Percentiles rank a stretch among this genome's conserved stretches.
These are phyloP conservation scores for Globisporangium yorkense DNA, from an alignment of 352 stramenopile genomes.

Conservation along the genomic window DNA sequence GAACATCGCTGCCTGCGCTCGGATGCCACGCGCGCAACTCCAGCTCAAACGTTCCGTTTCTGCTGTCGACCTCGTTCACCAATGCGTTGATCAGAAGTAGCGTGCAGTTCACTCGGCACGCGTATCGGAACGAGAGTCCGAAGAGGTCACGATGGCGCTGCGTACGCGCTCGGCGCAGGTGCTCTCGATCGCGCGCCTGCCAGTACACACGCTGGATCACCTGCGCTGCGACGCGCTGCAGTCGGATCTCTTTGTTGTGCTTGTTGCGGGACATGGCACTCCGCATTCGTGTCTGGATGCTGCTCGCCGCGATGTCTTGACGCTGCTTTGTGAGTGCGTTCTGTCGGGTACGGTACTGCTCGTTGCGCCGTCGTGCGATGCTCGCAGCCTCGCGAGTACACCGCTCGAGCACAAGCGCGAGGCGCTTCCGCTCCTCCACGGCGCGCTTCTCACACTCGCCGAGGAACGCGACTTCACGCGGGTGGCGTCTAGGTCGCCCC, in stretches of 20 bases:
- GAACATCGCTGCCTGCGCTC: conserved; percentile 5
- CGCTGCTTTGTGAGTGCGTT: conserved; percentile 8
- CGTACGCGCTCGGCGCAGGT: conserved; percentile 1
- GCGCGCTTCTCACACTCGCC: conserved; percentile 7
- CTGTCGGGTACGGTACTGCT: conserved; percentile 12
- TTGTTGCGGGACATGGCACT: conserved; percentile 12
- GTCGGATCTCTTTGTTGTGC: conserved; percentile 5
- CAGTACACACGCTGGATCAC: conserved; percentile 26
- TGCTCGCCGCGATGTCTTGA: conserved; percentile 16
- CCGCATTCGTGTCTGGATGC: conserved; percentile 18
- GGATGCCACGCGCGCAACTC: conserved; percentile 19
- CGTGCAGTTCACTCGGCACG: conserved; percentile 22
- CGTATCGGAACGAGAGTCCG: conserved; percentile 19
- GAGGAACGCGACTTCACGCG: conserved; percentile 14
- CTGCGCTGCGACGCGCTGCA: conserved; percentile 21
- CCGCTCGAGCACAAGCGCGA: conserved; percentile 1
- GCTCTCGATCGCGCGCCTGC: conserved; percentile 4
- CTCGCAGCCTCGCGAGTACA: conserved; percentile 17
- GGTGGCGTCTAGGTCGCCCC: conserved; percentile 23
- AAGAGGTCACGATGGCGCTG: conserved; percentile 3
- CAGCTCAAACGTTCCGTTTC: conserved; percentile 18
- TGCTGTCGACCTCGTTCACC: conserved; percentile 23
- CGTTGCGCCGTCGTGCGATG: conserved; percentile 18
- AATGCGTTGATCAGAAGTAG: conserved; percentile 16
- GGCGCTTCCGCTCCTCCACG: conserved; percentile 7